Percentiles rank a stretch among this genome's conserved stretches.
Evolutionary conservation across 257 asterid genomes (phyloP).

Genomic region (Solanum raphanifolium): DNA sequence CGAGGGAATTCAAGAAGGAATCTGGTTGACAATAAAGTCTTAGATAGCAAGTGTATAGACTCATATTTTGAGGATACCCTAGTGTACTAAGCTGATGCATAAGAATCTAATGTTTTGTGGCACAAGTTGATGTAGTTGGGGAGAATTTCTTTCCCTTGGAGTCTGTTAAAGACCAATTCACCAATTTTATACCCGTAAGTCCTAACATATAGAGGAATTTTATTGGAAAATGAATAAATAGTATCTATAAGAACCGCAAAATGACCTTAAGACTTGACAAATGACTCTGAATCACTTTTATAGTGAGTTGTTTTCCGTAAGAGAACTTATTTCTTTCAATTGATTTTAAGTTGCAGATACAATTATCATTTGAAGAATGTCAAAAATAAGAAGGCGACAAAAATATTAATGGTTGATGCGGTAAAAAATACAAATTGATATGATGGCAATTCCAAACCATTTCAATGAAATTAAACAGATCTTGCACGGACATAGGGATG

Average conservation of each 20-base stretch:
- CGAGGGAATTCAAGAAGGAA: not conserved
- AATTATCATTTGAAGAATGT: not conserved
- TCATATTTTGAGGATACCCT: not conserved
- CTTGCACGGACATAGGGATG: constrained; percentile 74
- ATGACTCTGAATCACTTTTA: not conserved
- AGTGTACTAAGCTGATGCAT: not conserved
- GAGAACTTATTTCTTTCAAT: not conserved
- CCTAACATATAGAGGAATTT: not conserved
- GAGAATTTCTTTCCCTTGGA: not conserved
- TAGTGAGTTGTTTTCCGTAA: not conserved
- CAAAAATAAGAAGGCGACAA: not conserved
- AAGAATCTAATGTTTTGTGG: not conserved
- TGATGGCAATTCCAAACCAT: constrained; percentile 35
- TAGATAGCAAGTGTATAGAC: not conserved
- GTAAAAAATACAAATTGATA: not conserved
- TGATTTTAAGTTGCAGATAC: not conserved
- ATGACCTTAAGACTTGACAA: not conserved
- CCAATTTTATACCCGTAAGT: not conserved
- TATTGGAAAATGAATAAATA: not conserved
- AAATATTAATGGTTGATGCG: not conserved
- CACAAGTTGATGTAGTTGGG: not conserved
- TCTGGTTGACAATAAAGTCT: not conserved
- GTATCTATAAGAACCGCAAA: not conserved
- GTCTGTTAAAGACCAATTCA: not conserved
- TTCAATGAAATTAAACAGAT: constrained; percentile 58